Conservation (phyloP, 305 asterid genomes). For the Fraxinus ornus region DNA sequence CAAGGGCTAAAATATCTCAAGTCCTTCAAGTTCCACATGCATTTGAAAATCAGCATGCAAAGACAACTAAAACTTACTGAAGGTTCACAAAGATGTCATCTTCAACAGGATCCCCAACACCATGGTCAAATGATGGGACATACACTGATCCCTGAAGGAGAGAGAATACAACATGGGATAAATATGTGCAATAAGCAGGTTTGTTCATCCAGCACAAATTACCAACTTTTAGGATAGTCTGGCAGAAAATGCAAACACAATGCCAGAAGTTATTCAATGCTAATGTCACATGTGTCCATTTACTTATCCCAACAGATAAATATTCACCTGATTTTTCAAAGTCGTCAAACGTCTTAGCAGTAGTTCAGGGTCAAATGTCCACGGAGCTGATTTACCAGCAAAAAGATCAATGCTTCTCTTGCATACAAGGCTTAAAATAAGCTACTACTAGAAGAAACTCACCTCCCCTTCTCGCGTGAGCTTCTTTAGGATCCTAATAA, state of each 20-base stretch:
- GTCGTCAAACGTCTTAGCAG: constrained; percentile 63
- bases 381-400: constrained; percentile 69
- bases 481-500: constrained; percentile 82
- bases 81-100: constrained; percentile 82
- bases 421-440: constrained; percentile 20
- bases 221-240: background rate
- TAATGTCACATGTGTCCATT: background rate
- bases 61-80: constrained; percentile 55
- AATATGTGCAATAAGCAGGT: constrained; percentile 4
- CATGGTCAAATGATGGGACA: constrained; percentile 93
- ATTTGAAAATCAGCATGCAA: constrained; percentile 15
- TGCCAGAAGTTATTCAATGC: background rate
- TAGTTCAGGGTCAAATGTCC: constrained; percentile 86
- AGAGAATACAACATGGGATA: constrained; percentile 2
- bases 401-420: constrained; percentile 27
- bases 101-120: constrained; percentile 95
- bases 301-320: constrained; percentile 15
- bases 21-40: background rate
- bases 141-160: constrained; percentile 78
- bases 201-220: background rate
- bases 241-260: constrained; percentile 8
- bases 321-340: constrained; percentile 61
- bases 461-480: constrained; percentile 98
- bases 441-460: constrained; percentile 26
- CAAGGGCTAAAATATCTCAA: background rate